Conservation (phyloP, 805 yeast genomes). For the Cyberlindnera amylophila region DNA sequence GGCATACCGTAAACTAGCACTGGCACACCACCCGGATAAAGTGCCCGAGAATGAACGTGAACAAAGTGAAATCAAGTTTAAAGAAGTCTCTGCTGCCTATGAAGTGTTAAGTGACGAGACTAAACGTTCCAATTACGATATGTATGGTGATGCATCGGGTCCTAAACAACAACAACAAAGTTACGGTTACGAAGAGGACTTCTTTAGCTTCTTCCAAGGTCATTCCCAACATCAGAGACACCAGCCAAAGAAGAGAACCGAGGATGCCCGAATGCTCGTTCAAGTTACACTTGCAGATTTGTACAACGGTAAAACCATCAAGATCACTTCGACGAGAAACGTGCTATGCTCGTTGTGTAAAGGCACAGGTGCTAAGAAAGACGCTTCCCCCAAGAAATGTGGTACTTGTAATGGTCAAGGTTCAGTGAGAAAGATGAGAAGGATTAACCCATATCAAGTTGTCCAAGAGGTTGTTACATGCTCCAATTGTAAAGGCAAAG, state of each 20-base stretch:
- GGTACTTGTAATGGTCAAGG: conserved; percentile 74
- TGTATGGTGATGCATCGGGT: conserved; percentile 44
- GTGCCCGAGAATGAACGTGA: conserved; percentile 62
- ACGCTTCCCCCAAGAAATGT: conserved; percentile 56
- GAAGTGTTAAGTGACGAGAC: conserved; percentile 73
- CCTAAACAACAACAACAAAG: conserved; percentile 27
- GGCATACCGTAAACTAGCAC: conserved; percentile 83
- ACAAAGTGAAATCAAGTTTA: conserved; percentile 73
- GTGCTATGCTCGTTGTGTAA: conserved; percentile 68
- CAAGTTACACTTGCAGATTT: conserved; percentile 68
- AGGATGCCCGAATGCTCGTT: conserved; percentile 64
- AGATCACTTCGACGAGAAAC: conserved; percentile 67
- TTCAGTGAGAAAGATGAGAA: conserved; percentile 48
- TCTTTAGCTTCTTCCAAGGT: conserved; percentile 57
- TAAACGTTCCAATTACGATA: conserved; percentile 55
- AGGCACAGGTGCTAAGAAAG: conserved; percentile 70
- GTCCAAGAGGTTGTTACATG: conserved; percentile 61
- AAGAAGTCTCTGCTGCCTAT: conserved; percentile 82
- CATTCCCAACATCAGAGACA: conserved; percentile 4
- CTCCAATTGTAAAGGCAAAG: conserved; percentile 66
- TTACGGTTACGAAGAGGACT: conserved; percentile 62
- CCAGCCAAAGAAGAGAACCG: conserved; percentile 38
- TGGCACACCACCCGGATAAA: conserved; percentile 87
- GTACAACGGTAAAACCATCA: conserved; percentile 76
- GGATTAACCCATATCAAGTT: conserved; percentile 75